A percentile compares a stretch with the other conserved stretches of the same genome.
phyloP scores from a whole-genome alignment of 1,284 basidiomycete species.

The Sporisorium scitamineum region DNA sequence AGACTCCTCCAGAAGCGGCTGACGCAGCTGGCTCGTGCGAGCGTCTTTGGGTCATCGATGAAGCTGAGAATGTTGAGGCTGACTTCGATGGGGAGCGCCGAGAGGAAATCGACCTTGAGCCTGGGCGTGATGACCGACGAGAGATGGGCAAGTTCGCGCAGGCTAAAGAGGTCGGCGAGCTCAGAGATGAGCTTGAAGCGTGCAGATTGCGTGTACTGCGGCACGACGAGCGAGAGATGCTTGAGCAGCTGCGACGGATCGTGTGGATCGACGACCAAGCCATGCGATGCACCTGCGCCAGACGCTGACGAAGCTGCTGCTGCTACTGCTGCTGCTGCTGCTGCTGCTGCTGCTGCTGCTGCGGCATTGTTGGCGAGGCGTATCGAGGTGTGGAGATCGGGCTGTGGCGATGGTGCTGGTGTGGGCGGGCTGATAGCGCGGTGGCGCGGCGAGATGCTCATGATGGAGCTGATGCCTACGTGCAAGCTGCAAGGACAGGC shows the following conservation, averaged over 20 bases:
- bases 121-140: constrained; percentile 80
- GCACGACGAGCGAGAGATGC: constrained; percentile 47
- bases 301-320: constrained; percentile 8
- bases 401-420: constrained; percentile 63
- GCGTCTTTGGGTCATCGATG: constrained; percentile 82
- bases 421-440: constrained; percentile 63
- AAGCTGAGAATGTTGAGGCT: constrained; percentile 83
- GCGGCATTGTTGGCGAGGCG: constrained; percentile 52
- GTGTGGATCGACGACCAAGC: constrained; percentile 32
- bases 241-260: constrained; percentile 50
- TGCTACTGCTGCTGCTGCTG: constrained; percentile 5
- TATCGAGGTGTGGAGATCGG: constrained; percentile 47
- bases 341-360: constrained; percentile 25
- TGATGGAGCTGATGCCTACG: constrained; percentile 10
- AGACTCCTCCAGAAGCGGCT: constrained; percentile 82
- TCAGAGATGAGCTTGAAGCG: constrained; percentile 57
- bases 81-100: constrained; percentile 85
- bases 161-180: constrained; percentile 70
- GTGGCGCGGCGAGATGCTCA: constrained; percentile 54
- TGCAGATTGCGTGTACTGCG: constrained; percentile 46
- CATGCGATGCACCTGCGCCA: constrained; percentile 12
- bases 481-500: background rate
- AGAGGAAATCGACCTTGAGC: constrained; percentile 87
- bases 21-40: constrained; percentile 80
- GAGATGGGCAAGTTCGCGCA: constrained; percentile 83